Evolutionary conservation across 345 rosid genomes (phyloP).

Genomic region (Ceriops decandra): DNA sequence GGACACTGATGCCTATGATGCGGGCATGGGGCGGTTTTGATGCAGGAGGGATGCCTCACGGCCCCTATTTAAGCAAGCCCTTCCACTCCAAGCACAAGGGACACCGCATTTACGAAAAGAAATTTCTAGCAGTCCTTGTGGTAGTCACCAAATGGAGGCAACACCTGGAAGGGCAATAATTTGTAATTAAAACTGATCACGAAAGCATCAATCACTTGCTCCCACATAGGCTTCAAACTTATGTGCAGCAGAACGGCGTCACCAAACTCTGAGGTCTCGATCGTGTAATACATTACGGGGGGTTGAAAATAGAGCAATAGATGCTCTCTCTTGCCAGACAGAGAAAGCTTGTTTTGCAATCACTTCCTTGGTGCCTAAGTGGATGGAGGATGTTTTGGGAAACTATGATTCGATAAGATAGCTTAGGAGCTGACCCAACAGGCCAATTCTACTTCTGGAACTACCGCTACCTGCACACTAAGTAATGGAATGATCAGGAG

Average conservation of each 20-base stretch:
- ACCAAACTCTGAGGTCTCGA: background rate
- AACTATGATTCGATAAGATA: background rate
- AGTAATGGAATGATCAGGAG: too few species aligned
- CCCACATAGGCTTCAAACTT: background rate
- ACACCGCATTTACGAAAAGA: background rate
- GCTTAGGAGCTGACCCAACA: too few species aligned
- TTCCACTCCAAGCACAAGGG: background rate
- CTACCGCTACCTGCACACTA: background rate
- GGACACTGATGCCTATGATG: background rate
- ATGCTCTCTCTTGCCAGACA: background rate
- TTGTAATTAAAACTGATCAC: background rate
- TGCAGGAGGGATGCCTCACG: background rate
- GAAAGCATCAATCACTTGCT: background rate
- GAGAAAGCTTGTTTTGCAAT: background rate
- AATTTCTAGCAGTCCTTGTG: background rate
- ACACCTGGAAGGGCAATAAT: background rate
- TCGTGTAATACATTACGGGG: background rate
- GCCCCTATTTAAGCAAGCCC: background rate
- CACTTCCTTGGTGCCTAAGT: background rate
- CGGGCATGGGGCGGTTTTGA: background rate
- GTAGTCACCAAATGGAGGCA: background rate
- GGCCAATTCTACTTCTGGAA: background rate
- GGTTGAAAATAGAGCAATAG: background rate
- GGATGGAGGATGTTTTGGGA: background rate
- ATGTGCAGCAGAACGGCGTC: background rate